A percentile compares a stretch with the other conserved stretches of the same genome.
Conservation (phyloP, 148 eudicot species). For the Arbutus unedo region DNA sequence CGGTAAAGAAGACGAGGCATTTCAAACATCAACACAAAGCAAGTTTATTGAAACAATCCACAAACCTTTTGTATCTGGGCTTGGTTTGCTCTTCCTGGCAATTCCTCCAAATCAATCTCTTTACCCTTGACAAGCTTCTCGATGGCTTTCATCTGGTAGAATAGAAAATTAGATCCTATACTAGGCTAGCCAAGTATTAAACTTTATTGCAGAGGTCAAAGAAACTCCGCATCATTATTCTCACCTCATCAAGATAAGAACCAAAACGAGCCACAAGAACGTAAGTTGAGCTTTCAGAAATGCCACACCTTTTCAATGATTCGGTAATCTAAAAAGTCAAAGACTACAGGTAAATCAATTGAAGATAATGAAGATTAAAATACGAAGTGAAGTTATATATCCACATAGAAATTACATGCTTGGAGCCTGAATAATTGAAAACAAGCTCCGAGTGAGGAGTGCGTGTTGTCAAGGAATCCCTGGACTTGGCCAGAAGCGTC, state of each 20-base stretch:
- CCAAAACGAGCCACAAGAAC: conserved; percentile 80
- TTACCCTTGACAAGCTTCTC: conserved; percentile 55
- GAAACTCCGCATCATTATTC: background rate
- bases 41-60: conserved; percentile 8
- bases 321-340: conserved; percentile 62
- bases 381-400: background rate
- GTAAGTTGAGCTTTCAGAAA: conserved; percentile 68
- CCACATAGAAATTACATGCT: conserved; percentile 53
- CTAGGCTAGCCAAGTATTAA: background rate
- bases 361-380: background rate
- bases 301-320: conserved; percentile 90
- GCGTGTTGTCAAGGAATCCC: conserved; percentile 71
- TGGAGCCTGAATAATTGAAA: conserved; percentile 89
- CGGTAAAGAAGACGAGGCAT: background rate
- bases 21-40: background rate
- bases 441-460: conserved; percentile 92
- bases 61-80: conserved; percentile 75
- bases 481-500: conserved; percentile 65
- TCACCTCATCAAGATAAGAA: conserved; percentile 75
- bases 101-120: conserved; percentile 73
- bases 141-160: conserved; percentile 37
- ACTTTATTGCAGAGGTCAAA: background rate
- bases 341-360: background rate
- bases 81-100: conserved; percentile 61
- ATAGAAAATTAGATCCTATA: background rate